Evolutionary conservation across 2,329 filamentous ascomycete species (phyloP).

Genomic region (Calonectria pauciramosa): DNA sequence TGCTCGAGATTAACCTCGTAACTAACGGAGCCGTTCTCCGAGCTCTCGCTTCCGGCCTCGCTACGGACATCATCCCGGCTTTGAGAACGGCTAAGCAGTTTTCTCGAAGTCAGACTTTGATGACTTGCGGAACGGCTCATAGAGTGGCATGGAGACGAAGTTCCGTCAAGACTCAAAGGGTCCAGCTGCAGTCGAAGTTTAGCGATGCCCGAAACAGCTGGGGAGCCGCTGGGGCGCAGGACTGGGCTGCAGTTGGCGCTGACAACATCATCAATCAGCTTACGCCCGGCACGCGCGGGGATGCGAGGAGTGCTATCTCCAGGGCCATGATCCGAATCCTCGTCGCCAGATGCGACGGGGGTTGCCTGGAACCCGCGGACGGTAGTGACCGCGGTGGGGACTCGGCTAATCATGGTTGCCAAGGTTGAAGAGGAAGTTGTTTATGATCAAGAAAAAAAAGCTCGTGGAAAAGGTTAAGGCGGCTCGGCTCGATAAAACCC

Average conservation of each 20-base stretch:
- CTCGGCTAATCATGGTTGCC: slow-evolving; percentile 61
- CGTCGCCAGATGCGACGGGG: slow-evolving; percentile 68
- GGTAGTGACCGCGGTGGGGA: slow-evolving; percentile 65
- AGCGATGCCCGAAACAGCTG: slow-evolving; percentile 80
- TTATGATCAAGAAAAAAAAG: slow-evolving; percentile 30
- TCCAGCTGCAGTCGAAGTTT: slow-evolving; percentile 87
- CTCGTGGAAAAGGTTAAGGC: slow-evolving; percentile 9
- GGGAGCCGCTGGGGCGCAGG: slow-evolving; percentile 66
- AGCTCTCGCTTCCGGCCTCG: slow-evolving; percentile 69
- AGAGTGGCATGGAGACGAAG: slow-evolving; percentile 69
- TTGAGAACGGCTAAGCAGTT: slow-evolving; percentile 66
- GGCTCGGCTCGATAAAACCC: slow-evolving; percentile 34
- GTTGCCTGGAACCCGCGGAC: slow-evolving; percentile 71
- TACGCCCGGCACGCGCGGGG: slow-evolving; percentile 54
- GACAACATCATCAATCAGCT: slow-evolving; percentile 68
- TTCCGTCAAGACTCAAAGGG: slow-evolving; percentile 75
- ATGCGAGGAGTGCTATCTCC: slow-evolving; percentile 54
- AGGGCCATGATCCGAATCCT: slow-evolving; percentile 66
- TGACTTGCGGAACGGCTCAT: slow-evolving; percentile 66
- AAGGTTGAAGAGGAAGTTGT: slow-evolving; percentile 29
- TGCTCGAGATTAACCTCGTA: slow-evolving; percentile 89
- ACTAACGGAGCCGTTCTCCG: slow-evolving; percentile 82
- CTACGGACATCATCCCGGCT: slow-evolving; percentile 70
- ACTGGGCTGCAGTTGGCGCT: slow-evolving; percentile 75
- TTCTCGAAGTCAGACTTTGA: slow-evolving; percentile 61